Conservation (phyloP, 208 protist species). For the Acanthamoeba culbertsoni region DNA sequence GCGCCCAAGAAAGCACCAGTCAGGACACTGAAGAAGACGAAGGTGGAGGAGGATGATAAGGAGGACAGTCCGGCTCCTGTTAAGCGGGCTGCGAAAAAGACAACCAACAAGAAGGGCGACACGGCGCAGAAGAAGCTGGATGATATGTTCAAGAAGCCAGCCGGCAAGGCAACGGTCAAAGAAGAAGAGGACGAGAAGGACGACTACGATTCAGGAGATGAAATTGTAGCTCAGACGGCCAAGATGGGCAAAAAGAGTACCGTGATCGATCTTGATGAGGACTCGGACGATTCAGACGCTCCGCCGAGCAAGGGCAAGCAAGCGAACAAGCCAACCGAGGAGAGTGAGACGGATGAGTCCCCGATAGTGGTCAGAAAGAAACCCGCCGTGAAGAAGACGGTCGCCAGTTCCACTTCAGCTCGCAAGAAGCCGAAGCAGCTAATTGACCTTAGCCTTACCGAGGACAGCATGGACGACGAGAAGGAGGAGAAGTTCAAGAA, state of each 20-base stretch:
- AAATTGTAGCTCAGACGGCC: background rate
- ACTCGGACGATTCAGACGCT: background rate
- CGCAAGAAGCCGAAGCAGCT: background rate
- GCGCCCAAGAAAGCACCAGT: background rate
- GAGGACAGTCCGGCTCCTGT: background rate
- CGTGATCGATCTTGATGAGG: constrained; percentile 1
- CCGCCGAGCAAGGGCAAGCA: background rate
- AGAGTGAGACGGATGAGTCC: constrained; percentile 3
- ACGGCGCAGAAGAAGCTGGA: background rate
- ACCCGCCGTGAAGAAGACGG: background rate
- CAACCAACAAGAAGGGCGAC: background rate
- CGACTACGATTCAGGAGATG: constrained; percentile 15
- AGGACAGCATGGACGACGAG: background rate
- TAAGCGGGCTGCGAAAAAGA: background rate
- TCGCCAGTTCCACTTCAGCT: background rate
- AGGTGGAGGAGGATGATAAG: background rate
- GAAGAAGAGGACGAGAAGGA: background rate
- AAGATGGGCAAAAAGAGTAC: background rate
- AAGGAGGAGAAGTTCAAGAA: background rate
- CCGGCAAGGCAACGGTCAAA: background rate
- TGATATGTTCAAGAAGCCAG: constrained; percentile 54
- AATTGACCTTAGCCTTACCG: background rate
- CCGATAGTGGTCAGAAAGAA: background rate
- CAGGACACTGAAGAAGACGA: background rate
- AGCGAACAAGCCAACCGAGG: background rate